Conservation (phyloP, 345 rosid genomes). For the Eucalyptus erythrocorys region DNA sequence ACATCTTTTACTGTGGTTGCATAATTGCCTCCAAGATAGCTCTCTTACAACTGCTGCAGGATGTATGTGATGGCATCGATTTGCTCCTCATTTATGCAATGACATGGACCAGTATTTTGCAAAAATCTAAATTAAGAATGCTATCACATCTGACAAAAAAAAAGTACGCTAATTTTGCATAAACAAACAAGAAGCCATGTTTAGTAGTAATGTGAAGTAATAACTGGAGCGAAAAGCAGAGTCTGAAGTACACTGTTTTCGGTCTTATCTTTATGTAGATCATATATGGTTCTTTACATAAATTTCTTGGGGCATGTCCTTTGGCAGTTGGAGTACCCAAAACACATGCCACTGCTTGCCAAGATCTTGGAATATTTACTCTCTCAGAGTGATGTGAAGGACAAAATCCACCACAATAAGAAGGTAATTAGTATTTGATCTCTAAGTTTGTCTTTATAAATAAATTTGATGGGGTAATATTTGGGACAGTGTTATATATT, state of each 20-base stretch:
- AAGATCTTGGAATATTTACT: conserved; percentile 81
- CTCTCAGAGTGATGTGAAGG: conserved; percentile 44
- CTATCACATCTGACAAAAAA: not conserved
- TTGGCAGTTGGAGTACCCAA: conserved; percentile 79
- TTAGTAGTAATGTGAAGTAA: not conserved
- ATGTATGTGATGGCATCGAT: not conserved
- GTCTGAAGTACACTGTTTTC: not conserved
- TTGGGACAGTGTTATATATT: not conserved
- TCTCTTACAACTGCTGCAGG: not conserved
- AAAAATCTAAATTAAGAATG: not conserved
- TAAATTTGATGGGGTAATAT: not conserved
- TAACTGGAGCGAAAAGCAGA: not conserved
- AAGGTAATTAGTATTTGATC: conserved; percentile 33
- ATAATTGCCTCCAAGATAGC: not conserved
- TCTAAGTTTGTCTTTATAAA: not conserved
- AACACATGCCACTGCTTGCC: conserved; percentile 62
- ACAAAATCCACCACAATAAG: conserved; percentile 49
- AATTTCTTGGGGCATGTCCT: conserved; percentile 4
- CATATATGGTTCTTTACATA: not conserved
- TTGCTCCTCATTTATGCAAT: not conserved
- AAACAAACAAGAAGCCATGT: not conserved
- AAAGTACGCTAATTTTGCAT: not conserved
- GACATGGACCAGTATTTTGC: not conserved
- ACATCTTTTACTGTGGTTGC: not conserved
- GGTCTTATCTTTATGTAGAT: not conserved